These are phyloP conservation scores for Collybiopsis confluens DNA, from an alignment of 768 basidiomycete species.

Conservation along the genomic window DNA sequence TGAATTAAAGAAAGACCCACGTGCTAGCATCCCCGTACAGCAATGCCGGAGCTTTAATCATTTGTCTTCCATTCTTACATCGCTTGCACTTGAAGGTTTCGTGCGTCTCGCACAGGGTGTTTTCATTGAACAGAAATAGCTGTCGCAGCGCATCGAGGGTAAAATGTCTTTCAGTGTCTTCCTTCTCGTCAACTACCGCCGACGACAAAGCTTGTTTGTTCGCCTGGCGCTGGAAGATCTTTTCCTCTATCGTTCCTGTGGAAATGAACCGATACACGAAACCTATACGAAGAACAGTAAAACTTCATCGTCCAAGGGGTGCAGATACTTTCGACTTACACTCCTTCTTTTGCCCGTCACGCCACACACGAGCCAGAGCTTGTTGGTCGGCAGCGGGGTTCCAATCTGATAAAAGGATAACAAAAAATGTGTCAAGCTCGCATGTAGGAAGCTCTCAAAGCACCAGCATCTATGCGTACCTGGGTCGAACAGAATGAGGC, in stretches of 20 bases:
- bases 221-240: conserved; percentile 97
- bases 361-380: conserved; percentile 97
- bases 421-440: conserved; percentile 3
- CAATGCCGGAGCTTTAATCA: conserved; percentile 76
- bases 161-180: conserved; percentile 94
- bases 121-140: conserved; percentile 86
- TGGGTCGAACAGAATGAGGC: conserved; percentile 93
- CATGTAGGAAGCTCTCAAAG: too few relatives aligned
- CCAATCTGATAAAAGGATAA: too few relatives aligned
- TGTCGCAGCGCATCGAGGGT: conserved; percentile 84
- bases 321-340: conserved; percentile 50
- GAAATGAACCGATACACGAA: conserved; percentile 99
- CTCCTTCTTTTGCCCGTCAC: conserved; percentile 99
- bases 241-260: conserved; percentile 97
- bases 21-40: conserved; percentile 97
- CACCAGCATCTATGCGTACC: too few relatives aligned
- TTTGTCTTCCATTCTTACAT: conserved; percentile 82
- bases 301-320: neutral
- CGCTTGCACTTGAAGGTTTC: conserved; percentile 97
- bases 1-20: conserved; percentile 45
- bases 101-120: conserved; percentile 88
- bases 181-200: conserved; percentile 97
- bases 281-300: conserved; percentile 38
- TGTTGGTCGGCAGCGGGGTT: conserved; percentile 99
- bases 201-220: conserved; percentile 95